A percentile compares a stretch with the other conserved stretches of the same genome.
Conservation (phyloP, 352 stramenopile species). For the Globisporangium ultimum region DNA sequence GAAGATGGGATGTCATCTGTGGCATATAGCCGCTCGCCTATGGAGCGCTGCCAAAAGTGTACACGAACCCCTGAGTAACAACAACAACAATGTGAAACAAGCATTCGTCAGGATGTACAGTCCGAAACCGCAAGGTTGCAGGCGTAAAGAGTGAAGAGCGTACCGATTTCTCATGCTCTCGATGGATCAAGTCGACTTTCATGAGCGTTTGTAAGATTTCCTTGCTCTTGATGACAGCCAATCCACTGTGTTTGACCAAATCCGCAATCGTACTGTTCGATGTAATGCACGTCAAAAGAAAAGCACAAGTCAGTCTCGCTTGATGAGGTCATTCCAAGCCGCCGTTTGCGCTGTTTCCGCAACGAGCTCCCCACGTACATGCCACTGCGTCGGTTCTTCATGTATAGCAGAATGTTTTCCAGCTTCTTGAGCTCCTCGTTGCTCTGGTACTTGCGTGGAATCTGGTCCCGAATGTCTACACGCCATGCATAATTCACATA, state of each 20-base stretch:
- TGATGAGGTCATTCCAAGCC: not conserved
- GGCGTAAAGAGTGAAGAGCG: conserved; percentile 1
- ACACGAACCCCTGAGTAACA: conserved; percentile 57
- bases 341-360: not conserved
- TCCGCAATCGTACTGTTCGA: conserved; percentile 69
- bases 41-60: conserved; percentile 44
- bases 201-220: conserved; percentile 87
- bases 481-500: conserved; percentile 1
- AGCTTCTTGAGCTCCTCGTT: conserved; percentile 78
- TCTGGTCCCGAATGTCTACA: conserved; percentile 68
- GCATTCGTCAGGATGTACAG: not conserved
- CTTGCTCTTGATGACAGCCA: conserved; percentile 84
- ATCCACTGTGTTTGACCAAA: conserved; percentile 71
- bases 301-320: not conserved
- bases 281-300: not conserved
- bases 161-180: conserved; percentile 73
- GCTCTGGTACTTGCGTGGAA: conserved; percentile 83
- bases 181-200: conserved; percentile 77
- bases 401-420: conserved; percentile 83
- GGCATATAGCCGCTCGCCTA: not conserved
- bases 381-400: conserved; percentile 75
- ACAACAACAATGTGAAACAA: not conserved
- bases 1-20: not conserved
- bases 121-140: not conserved
- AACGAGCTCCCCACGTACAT: conserved; percentile 45